Base-by-base conservation (phyloP, 2,329 filamentous ascomycete species). In the Fusarium sp. region DNA sequence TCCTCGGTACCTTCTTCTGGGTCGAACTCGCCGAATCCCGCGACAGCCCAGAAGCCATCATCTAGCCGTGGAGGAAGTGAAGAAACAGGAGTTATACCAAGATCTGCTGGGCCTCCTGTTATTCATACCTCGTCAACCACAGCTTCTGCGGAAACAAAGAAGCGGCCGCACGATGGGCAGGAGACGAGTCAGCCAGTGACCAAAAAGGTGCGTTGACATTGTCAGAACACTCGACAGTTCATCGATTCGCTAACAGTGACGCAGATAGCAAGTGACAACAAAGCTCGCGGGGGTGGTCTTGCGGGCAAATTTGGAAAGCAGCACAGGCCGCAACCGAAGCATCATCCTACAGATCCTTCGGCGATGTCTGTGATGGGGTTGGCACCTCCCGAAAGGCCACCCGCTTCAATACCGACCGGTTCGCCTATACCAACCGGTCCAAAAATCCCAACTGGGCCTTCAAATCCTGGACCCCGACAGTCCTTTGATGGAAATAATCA, bases 361-460 rank as follows among this genome's bases (percentile, higher is more conserved):
- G 85, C 84, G 18, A 84, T 86, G 83, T 81, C 83, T 57, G 81
- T 84, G 20, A 77, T 86, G 45, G 84, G 84, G 8, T 74, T 87
- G 66, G 78, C 74, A 12, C 83, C 84, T 23, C 83, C 83, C 8
- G 79, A 82, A 62, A 77, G 83, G 37, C 80, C 81, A 44, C 79
- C 80, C 4, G 72, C 80, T 30, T 69, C 67, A n/a, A 44, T 51
- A 16, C 59, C 74, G 12, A 63, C 67, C 16, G 36, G 62, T 7
- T 67, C 56, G 23, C 49, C 63, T 20, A 61, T 64, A 33, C 41
- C 67, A 33, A 68, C 62, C 18, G 54, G 62, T 6, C 62, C 62
- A 5, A 56, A 36, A 41, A 66, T 69, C 18, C 65, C 65, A 23
- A 67, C 62, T 46, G 67, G 52, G 23, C 64, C 69, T 45, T 63